phyloP scores from a whole-genome alignment of 2,329 filamentous ascomycete genomes.

The Fusarium avenaceum region DNA sequence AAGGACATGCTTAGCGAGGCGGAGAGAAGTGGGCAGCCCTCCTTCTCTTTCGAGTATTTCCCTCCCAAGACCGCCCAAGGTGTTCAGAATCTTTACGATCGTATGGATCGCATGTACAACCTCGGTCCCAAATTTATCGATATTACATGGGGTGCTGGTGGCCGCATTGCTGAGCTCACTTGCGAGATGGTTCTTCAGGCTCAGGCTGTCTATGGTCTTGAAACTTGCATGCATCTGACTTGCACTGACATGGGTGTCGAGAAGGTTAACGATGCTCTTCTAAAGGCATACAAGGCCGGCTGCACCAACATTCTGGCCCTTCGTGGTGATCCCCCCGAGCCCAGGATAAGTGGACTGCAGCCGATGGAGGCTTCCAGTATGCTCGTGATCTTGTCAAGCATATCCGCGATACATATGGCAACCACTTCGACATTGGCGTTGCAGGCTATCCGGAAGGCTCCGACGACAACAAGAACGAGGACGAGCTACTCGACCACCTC shows the following conservation, averaged over 20 bases:
- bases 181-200: slow-evolving; percentile 98
- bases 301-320: slow-evolving; percentile 98
- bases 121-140: slow-evolving; percentile 97
- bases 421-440: slow-evolving; percentile 94
- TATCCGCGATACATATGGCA: slow-evolving; percentile 78
- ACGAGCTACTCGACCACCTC: slow-evolving; percentile 87
- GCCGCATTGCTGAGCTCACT: slow-evolving; percentile 89
- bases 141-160: slow-evolving; percentile 97
- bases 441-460: slow-evolving; percentile 96
- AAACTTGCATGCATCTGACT: slow-evolving; percentile 99
- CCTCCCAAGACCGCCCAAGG: slow-evolving; percentile 97
- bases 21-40: slow-evolving; percentile 81
- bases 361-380: slow-evolving; percentile 89
- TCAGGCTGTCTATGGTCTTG: slow-evolving; percentile 93
- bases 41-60: slow-evolving; percentile 99
- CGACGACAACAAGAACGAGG: slow-evolving; percentile 91
- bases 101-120: slow-evolving; percentile 98
- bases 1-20: slow-evolving; percentile 89
- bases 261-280: slow-evolving; percentile 90
- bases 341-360: slow-evolving; percentile 91
- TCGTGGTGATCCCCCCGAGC: slow-evolving; percentile 92
- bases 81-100: slow-evolving; percentile 98
- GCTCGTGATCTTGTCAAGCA: slow-evolving; percentile 91
- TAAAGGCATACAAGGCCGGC: slow-evolving; percentile 90
- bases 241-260: slow-evolving; percentile 97